phyloP scores from a whole-genome alignment of 192 early-diverging fungal genomes.

The Diversispora epigaea region DNA sequence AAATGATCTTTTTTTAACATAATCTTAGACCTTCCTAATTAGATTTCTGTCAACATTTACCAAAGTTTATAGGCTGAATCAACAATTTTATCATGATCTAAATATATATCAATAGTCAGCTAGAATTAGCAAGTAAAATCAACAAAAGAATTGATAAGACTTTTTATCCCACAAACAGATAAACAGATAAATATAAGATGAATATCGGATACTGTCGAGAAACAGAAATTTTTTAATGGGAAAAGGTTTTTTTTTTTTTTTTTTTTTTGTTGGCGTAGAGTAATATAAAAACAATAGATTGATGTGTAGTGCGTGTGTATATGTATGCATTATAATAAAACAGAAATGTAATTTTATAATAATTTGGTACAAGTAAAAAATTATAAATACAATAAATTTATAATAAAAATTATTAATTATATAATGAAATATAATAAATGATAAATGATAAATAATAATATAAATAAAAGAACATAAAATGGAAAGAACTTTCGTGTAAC shows the following conservation, averaged over 20 bases:
- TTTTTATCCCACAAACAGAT: conserved; percentile 19
- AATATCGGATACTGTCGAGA: background rate
- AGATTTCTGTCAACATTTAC: background rate
- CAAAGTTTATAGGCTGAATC: background rate
- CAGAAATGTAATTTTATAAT: too few relatives aligned
- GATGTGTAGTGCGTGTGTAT: too few relatives aligned
- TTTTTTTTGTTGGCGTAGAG: background rate
- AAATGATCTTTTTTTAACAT: background rate
- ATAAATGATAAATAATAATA: too few relatives aligned
- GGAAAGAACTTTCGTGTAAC: too few relatives aligned
- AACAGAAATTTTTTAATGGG: background rate
- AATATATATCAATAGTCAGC: background rate
- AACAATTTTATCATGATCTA: conserved; percentile 2
- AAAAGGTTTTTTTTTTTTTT: background rate
- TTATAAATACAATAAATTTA: too few relatives aligned
- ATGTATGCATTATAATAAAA: too few relatives aligned
- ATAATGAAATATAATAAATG: too few relatives aligned
- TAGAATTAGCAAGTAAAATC: conserved; percentile 5
- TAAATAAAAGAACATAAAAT: too few relatives aligned
- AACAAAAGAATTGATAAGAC: conserved; percentile 10
- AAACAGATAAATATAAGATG: background rate
- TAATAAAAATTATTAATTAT: too few relatives aligned
- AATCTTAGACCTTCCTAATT: background rate
- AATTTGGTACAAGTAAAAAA: too few relatives aligned
- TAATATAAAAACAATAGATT: too few relatives aligned